Evolutionary conservation across 2,329 filamentous ascomycete genomes (phyloP).

Genomic region (Fusarium xylarioides): DNA sequence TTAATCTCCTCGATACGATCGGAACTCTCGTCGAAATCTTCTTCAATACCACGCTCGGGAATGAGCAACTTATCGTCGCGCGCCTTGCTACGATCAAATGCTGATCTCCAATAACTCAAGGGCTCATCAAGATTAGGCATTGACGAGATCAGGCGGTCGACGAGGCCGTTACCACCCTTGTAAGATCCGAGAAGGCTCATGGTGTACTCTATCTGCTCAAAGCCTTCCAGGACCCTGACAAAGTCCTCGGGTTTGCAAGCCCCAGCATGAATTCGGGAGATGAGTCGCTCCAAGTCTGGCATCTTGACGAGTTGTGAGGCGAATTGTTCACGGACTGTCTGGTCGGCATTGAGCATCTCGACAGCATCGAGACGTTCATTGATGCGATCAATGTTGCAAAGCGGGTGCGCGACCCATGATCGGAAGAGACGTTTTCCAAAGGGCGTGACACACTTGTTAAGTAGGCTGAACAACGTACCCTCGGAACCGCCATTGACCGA

Average conservation of each 20-base stretch:
- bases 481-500: constrained; percentile 85
- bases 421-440: constrained; percentile 97
- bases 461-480: constrained; percentile 87
- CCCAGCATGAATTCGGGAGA: constrained; percentile 92
- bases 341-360: constrained; percentile 88
- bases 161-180: constrained; percentile 80
- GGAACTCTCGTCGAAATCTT: constrained; percentile 88
- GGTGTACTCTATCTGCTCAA: constrained; percentile 97
- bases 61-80: constrained; percentile 83
- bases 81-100: constrained; percentile 85
- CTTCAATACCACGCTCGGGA: constrained; percentile 86
- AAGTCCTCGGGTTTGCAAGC: constrained; percentile 93
- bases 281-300: constrained; percentile 91
- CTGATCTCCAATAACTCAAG: constrained; percentile 86
- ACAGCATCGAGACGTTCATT: constrained; percentile 95
- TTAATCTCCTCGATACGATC: constrained; percentile 80
- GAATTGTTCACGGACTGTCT: constrained; percentile 83
- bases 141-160: constrained; percentile 80
- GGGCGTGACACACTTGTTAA: constrained; percentile 94
- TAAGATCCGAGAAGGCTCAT: constrained; percentile 80
- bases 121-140: constrained; percentile 86
- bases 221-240: constrained; percentile 90
- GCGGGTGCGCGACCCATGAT: constrained; percentile 96
- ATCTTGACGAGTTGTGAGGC: constrained; percentile 88
- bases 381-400: constrained; percentile 87